Evolutionary conservation across 306 rosid species (phyloP), one percentile per base, ranked within the genome.

Genomic region (Inga oerstediana): DNA sequence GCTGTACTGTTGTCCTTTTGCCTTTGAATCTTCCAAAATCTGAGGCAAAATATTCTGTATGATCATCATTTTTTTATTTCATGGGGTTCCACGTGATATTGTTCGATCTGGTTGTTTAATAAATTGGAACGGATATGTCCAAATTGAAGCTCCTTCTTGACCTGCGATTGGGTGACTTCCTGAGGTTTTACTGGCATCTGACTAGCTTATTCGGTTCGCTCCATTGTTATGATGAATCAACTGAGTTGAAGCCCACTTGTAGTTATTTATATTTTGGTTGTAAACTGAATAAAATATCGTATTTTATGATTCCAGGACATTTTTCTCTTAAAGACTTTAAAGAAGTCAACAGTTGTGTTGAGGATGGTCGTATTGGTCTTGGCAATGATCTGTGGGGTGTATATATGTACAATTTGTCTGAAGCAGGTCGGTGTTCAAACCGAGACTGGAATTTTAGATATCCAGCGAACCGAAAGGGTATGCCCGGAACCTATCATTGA

Each of bases 351-450:
- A 12, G 87, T 94, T 88, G 86, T 86, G 72, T 84, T 91, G 94
- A 89, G 99, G 90, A 82, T 92, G 91, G 84, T 87, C 37, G 94
- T 92, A 13, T 86, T 96, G 82, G 78, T 89, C 83, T 88, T 94
- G 86, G 93, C 91, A 70, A 94, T 94, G 98, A 88, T 94, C 59
- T 92, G 97, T 90, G 98, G 99, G 46, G 92, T 92, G 85, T 96
- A 91, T 84, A 96, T 94, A 82, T 96, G 95, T 87, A 84, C 93
- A 27, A 87, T 96, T 90, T 94, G 98, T 89, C 70, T 94, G 69
- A 94, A 91, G 91, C 99, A 96, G 86, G 84, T 92, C 74, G 89
- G 91, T 88, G 87, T 87, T 70, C 77, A 84, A 22, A 85, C 84
- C 69, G 89, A 78, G 79, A 76, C 86, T 16, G 93, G 93, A 10